Evolutionary conservation across 495 filamentous ascomycete species (phyloP).

Genomic region (Astrothelium macrocarpum): DNA sequence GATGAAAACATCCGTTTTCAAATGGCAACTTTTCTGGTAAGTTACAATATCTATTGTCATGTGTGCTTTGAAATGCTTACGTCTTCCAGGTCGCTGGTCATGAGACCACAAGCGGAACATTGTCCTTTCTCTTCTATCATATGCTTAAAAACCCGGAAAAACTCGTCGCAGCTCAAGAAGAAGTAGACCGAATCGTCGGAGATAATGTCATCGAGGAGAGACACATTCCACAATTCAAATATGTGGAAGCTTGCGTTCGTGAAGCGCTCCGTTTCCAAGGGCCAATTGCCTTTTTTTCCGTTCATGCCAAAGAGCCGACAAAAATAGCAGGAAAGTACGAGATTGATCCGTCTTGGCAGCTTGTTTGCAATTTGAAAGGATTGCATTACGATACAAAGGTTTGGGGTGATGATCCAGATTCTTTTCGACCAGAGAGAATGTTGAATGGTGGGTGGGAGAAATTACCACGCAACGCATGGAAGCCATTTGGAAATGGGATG

Average conservation of each 20-base stretch:
- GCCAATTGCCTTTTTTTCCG: conserved; percentile 49
- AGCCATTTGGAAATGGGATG: conserved; percentile 51
- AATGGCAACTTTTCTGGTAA: conserved; percentile 26
- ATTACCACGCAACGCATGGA: conserved; percentile 47
- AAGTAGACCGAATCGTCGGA: conserved; percentile 61
- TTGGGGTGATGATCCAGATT: conserved; percentile 46
- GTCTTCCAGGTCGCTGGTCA: conserved; percentile 17
- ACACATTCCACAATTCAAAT: conserved; percentile 56
- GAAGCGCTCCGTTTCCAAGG: conserved; percentile 62
- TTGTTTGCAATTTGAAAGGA: conserved; percentile 49
- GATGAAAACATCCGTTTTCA: conserved; percentile 24
- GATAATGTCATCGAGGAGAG: conserved; percentile 54
- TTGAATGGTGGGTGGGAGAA: conserved; percentile 50
- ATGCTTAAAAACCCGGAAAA: conserved; percentile 52
- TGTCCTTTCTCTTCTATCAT: conserved; percentile 43
- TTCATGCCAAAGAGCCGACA: conserved; percentile 41
- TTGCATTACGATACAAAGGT: conserved; percentile 58
- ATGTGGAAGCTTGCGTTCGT: conserved; percentile 54
- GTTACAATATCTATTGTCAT: background rate
- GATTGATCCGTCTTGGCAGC: conserved; percentile 47
- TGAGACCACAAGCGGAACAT: conserved; percentile 28
- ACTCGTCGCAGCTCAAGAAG: conserved; percentile 51
- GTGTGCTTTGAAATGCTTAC: background rate
- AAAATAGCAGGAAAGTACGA: conserved; percentile 56
- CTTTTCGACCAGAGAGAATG: conserved; percentile 57